Percentiles rank a stretch among this genome's conserved stretches.
phyloP scores from a whole-genome alignment of 345 rosid species.

The Lenwebbia sp. region DNA sequence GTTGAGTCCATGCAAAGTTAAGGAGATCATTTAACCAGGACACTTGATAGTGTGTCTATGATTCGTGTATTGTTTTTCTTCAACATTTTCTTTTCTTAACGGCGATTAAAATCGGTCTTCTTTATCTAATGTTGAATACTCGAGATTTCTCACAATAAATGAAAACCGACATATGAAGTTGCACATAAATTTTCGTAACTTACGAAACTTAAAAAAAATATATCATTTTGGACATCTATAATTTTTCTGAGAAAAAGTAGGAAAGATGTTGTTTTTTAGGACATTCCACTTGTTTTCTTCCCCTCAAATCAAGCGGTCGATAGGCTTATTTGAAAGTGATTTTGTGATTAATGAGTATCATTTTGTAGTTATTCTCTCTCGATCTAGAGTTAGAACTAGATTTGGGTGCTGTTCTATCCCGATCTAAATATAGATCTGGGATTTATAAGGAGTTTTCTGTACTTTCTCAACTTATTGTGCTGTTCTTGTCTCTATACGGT shows the following conservation, averaged over 20 bases:
- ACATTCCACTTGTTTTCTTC: neutral
- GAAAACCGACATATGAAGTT: too few species aligned
- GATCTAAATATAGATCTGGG: too few species aligned
- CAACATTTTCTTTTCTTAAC: neutral
- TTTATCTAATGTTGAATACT: neutral
- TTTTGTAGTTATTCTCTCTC: too few species aligned
- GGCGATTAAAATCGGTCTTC: neutral
- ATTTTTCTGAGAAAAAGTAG: neutral
- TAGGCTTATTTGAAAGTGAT: too few species aligned
- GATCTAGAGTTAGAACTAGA: too few species aligned
- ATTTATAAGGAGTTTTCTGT: too few species aligned
- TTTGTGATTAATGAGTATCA: too few species aligned
- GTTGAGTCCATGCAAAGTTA: neutral
- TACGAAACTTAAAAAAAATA: neutral
- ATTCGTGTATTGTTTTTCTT: neutral
- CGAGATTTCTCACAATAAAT: neutral
- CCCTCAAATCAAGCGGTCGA: neutral
- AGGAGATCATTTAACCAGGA: neutral
- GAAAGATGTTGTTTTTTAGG: neutral
- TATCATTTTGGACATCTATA: neutral
- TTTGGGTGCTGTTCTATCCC: too few species aligned
- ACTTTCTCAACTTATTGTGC: too few species aligned
- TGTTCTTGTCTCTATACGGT: too few species aligned
- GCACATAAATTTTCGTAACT: neutral
- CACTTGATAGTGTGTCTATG: rapidly evolving